Percentiles rank a stretch among this genome's conserved stretches.
phyloP scores from a whole-genome alignment of 306 rosid genomes.

The Rubus idaeus region DNA sequence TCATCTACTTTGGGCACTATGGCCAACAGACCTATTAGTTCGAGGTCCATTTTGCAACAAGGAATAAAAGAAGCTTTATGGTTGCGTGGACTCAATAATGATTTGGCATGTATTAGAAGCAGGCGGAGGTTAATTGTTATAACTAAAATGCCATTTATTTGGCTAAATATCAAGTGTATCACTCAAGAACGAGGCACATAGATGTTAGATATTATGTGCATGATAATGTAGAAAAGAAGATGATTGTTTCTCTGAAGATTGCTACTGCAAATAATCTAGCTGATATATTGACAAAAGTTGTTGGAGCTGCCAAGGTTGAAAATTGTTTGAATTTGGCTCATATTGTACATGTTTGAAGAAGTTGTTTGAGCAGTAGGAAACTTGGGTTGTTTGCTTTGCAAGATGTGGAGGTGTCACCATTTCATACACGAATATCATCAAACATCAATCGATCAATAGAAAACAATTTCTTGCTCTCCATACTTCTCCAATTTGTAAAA shows the following conservation, averaged over 20 bases:
- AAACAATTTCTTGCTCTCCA: too few relatives aligned
- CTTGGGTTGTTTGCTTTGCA: not conserved
- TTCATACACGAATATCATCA: too few relatives aligned
- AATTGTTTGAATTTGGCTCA: not conserved
- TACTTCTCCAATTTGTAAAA: too few relatives aligned
- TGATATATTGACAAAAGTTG: not conserved
- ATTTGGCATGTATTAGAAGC: not conserved
- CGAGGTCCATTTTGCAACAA: constrained; percentile 6
- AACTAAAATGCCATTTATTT: not conserved
- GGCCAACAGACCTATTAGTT: not conserved
- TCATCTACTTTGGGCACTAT: not conserved
- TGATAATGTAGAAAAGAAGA: not conserved
- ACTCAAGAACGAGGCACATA: not conserved
- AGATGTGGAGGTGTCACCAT: not conserved
- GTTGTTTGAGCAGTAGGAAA: not conserved
- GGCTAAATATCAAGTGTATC: not conserved
- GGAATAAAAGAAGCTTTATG: not conserved
- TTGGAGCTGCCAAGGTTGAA: not conserved
- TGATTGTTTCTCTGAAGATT: not conserved
- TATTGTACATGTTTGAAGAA: not conserved
- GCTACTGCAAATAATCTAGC: not conserved
- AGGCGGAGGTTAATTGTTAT: constrained; percentile 1
- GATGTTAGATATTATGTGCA: not conserved
- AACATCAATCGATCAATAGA: too few relatives aligned
- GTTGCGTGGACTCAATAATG: not conserved